Conservation (phyloP, 768 basidiomycete genomes). For the Omphalotus guepiniiformis region DNA sequence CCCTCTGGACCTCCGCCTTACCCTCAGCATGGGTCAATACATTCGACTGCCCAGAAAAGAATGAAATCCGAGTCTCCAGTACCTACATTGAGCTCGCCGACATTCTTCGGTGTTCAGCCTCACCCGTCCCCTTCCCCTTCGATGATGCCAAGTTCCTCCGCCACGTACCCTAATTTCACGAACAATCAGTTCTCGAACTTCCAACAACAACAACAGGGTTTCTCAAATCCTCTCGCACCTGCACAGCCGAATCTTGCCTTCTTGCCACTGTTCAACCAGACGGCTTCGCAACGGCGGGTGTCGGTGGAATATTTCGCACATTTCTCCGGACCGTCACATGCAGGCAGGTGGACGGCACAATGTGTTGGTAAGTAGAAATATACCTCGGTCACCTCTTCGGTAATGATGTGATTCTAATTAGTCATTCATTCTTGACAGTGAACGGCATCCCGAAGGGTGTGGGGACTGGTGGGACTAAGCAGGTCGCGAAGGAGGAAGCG, state of each 20-base stretch:
- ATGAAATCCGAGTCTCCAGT: conserved; percentile 30
- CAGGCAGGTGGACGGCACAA: conserved; percentile 59
- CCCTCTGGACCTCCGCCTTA: conserved; percentile 12
- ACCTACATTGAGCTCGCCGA: too few species aligned
- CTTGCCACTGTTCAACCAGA: conserved; percentile 72
- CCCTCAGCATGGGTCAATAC: conserved; percentile 12
- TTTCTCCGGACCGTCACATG: conserved; percentile 64
- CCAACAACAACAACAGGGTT: conserved; percentile 20
- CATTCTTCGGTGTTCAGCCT: conserved; percentile 33
- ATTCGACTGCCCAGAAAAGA: conserved; percentile 32
- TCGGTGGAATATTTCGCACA: conserved; percentile 55
- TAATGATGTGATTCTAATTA: neutral
- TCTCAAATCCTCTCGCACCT: conserved; percentile 56
- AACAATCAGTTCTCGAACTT: conserved; percentile 22
- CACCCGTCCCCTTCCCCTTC: conserved; percentile 22
- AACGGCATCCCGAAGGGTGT: conserved; percentile 66
- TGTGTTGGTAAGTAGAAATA: conserved; percentile 73
- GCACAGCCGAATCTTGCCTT: conserved; percentile 63
- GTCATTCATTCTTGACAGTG: conserved; percentile 36
- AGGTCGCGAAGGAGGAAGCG: conserved; percentile 74
- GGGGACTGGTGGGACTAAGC: conserved; percentile 66
- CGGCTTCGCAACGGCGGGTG: conserved; percentile 60
- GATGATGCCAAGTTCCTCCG: conserved; percentile 9
- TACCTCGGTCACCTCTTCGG: neutral
- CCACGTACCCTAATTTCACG: neutral